phyloP scores from a whole-genome alignment of 2,329 filamentous ascomycete genomes.

The Colletotrichum liaoningense region DNA sequence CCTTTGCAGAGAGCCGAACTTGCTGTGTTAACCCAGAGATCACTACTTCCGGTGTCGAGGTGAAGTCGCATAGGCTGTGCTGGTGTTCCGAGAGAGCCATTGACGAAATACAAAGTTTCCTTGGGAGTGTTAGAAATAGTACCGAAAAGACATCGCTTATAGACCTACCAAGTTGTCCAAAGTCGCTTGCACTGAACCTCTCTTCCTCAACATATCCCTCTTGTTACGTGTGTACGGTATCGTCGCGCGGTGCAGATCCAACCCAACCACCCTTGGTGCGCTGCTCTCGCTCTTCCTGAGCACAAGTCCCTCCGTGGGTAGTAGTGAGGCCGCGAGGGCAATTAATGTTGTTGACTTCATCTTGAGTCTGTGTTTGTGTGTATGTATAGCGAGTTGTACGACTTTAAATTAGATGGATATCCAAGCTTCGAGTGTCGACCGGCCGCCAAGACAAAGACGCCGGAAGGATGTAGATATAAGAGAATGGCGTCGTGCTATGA shows the following conservation, averaged over 20 bases:
- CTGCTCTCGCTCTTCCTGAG: slow-evolving; percentile 45
- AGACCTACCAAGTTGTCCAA: slow-evolving; percentile 69
- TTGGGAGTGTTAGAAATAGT: slow-evolving; percentile 42
- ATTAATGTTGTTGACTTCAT: slow-evolving; percentile 52
- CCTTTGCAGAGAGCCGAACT: slow-evolving; percentile 69
- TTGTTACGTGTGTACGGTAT: slow-evolving; percentile 33
- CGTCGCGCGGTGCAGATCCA: slow-evolving; percentile 55
- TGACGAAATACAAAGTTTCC: slow-evolving; percentile 74
- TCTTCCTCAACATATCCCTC: slow-evolving; percentile 48
- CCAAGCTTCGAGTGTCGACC: neutral
- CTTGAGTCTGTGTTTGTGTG: slow-evolving; percentile 8
- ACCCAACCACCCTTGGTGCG: slow-evolving; percentile 56
- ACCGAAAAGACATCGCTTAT: neutral
- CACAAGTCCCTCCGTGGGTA: slow-evolving; percentile 42
- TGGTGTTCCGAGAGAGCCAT: slow-evolving; percentile 72
- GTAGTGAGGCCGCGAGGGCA: slow-evolving; percentile 43
- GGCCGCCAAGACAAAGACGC: slow-evolving; percentile 6
- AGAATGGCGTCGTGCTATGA: slow-evolving; percentile 21
- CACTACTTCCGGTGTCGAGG: slow-evolving; percentile 76
- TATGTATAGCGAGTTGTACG: neutral
- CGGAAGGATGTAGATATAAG: slow-evolving; percentile 17
- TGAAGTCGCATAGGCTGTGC: slow-evolving; percentile 67
- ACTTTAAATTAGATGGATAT: neutral
- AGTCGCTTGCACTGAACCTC: slow-evolving; percentile 54
- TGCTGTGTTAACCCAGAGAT: slow-evolving; percentile 77